A percentile compares a stretch with the other conserved stretches of the same genome.
phyloP scores from a whole-genome alignment of 352 stramenopile species.

The Aphanomyces cochlioides region DNA sequence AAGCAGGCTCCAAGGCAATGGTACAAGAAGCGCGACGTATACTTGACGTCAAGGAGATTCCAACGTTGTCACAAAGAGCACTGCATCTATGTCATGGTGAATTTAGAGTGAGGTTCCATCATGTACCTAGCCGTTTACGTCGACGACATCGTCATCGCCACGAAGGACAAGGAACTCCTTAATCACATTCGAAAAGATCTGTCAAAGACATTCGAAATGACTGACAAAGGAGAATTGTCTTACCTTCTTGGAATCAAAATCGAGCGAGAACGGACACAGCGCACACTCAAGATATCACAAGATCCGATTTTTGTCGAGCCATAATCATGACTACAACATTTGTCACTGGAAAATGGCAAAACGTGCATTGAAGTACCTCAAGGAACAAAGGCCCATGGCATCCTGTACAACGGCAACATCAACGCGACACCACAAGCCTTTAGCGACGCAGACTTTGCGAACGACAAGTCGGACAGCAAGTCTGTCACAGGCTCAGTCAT shows the following conservation, averaged over 20 bases:
- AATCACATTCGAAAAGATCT: not conserved
- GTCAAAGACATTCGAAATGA: not conserved
- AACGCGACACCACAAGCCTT: not conserved
- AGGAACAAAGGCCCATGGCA: not conserved
- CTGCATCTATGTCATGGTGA: not conserved
- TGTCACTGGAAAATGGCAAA: not conserved
- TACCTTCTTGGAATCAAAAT: too few relatives aligned
- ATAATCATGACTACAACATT: not conserved
- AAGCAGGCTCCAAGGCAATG: slow-evolving; percentile 39
- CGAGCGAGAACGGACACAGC: too few relatives aligned
- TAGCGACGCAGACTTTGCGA: not conserved
- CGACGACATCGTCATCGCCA: not conserved
- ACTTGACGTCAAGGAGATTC: slow-evolving; percentile 10
- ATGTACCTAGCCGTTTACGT: not conserved
- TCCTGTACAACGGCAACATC: not conserved
- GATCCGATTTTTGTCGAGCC: too few relatives aligned
- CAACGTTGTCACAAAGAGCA: slow-evolving; percentile 5
- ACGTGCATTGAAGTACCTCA: slow-evolving; percentile 11
- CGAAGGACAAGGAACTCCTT: not conserved
- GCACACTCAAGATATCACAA: too few relatives aligned
- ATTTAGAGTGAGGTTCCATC: not conserved
- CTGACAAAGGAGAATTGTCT: not conserved
- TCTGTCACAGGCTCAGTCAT: too few relatives aligned
- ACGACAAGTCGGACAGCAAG: not conserved
- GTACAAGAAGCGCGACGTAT: slow-evolving; percentile 32